Conservation (phyloP, 352 stramenopile species). For the Aphanomyces invadans region DNA sequence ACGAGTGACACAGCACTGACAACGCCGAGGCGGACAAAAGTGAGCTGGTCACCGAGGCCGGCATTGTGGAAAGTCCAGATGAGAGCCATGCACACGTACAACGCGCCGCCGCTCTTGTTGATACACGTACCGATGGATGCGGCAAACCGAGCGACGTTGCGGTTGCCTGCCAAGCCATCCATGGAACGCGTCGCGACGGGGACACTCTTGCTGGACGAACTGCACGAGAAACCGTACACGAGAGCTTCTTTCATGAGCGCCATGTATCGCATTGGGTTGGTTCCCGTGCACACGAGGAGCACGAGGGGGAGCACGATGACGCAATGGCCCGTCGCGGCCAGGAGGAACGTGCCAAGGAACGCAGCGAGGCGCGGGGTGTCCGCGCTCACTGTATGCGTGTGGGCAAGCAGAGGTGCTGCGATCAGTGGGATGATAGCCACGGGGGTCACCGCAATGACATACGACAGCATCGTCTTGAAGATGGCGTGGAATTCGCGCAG, state of each 20-base stretch:
- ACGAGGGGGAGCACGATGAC: not conserved
- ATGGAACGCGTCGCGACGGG: not conserved
- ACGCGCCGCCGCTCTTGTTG: constrained; percentile 11
- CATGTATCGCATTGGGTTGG: not conserved
- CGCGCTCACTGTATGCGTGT: not conserved
- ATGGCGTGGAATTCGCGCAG: constrained; percentile 1
- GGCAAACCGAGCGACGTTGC: not conserved
- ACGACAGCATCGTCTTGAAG: not conserved
- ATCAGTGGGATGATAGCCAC: constrained; percentile 9
- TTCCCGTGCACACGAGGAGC: not conserved
- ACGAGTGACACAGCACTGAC: not conserved
- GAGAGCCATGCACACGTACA: constrained; percentile 11
- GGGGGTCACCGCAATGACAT: not conserved
- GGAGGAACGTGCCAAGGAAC: not conserved
- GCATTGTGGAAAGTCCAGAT: constrained; percentile 7
- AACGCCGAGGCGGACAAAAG: not conserved
- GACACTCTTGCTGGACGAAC: not conserved
- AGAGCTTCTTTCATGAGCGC: not conserved
- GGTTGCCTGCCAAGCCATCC: not conserved
- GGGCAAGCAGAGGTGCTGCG: not conserved
- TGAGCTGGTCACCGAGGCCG: not conserved
- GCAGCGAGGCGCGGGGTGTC: not conserved
- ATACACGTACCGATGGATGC: not conserved
- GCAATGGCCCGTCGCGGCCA: not conserved
- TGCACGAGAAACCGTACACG: constrained; percentile 1